A percentile compares a stretch with the other conserved stretches of the same genome.
Conservation (phyloP, 2,329 filamentous ascomycete genomes). For the Xylariaceae sp. region DNA sequence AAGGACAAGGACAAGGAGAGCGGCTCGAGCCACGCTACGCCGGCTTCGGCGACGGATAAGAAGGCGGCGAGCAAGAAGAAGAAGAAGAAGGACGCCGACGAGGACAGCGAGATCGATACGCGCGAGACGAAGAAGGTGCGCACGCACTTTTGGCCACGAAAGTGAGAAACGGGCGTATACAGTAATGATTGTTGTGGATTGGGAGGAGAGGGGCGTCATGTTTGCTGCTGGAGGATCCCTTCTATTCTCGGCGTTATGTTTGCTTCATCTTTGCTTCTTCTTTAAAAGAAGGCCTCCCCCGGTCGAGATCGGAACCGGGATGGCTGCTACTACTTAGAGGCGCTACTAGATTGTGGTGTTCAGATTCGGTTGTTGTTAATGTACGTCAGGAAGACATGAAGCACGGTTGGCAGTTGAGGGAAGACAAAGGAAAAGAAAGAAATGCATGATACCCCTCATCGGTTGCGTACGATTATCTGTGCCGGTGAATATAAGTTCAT, state of each 20-base stretch:
- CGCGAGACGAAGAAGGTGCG: slow-evolving; percentile 50
- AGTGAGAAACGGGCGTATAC: slow-evolving; percentile 29
- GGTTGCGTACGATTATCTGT: not conserved
- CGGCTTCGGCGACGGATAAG: slow-evolving; percentile 45
- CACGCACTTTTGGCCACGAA: slow-evolving; percentile 53
- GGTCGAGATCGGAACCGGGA: too few species aligned
- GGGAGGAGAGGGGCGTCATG: not conserved
- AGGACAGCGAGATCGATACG: slow-evolving; percentile 57
- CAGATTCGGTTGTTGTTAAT: too few species aligned
- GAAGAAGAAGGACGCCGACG: slow-evolving; percentile 40
- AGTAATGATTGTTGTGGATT: too few species aligned
- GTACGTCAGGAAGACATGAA: too few species aligned
- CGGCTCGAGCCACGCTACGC: slow-evolving; percentile 50
- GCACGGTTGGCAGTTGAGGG: not conserved
- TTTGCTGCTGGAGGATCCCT: not conserved
- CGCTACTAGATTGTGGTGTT: too few species aligned
- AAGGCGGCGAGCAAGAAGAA: slow-evolving; percentile 44
- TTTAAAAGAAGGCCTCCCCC: too few species aligned
- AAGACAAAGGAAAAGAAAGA: not conserved
- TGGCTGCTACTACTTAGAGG: too few species aligned
- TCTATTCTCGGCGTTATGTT: not conserved
- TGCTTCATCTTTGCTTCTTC: not conserved
- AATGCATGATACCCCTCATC: slow-evolving; percentile 14
- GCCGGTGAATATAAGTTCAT: not conserved
- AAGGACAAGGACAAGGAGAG: slow-evolving; percentile 36